Evolutionary conservation across 345 rosid genomes (phyloP).

Genomic region (Xanthoceras sorbifolium): DNA sequence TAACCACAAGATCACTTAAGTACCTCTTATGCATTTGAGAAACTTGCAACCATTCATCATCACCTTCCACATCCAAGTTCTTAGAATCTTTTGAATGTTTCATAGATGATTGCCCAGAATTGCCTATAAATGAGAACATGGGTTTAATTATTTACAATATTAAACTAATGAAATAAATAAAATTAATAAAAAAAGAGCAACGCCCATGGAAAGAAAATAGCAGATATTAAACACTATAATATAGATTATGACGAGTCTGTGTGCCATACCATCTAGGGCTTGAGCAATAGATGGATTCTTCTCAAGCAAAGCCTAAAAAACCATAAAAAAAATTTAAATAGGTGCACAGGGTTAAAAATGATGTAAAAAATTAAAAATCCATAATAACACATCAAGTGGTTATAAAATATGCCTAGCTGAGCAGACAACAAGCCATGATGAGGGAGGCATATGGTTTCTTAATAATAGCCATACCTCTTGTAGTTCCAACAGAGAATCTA

Average conservation of each 20-base stretch:
- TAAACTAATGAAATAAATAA: neutral
- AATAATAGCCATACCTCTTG: slow-evolving; percentile 59
- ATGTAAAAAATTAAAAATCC: neutral
- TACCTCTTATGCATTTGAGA: slow-evolving; percentile 75
- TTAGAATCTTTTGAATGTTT: slow-evolving; percentile 34
- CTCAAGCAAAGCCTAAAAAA: slow-evolving; percentile 71
- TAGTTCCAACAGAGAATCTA: slow-evolving; percentile 72
- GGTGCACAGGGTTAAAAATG: neutral
- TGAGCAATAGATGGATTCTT: slow-evolving; percentile 72
- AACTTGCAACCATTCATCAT: slow-evolving; percentile 64
- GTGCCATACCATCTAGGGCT: slow-evolving; percentile 58
- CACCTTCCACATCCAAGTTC: slow-evolving; percentile 43
- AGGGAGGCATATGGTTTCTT: neutral
- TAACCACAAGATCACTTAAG: too few relatives aligned
- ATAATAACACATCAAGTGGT: slow-evolving; percentile 4
- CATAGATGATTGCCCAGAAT: slow-evolving; percentile 30
- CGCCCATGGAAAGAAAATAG: too few relatives aligned
- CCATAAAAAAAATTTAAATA: slow-evolving; percentile 3
- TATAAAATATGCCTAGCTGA: neutral
- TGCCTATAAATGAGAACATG: slow-evolving; percentile 28
- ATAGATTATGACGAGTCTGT: neutral
- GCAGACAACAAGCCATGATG: neutral
- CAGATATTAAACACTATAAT: too few relatives aligned
- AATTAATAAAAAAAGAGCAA: neutral
- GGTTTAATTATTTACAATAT: neutral